Conservation (phyloP, 306 rosid genomes). For the Cucurbita pepo region DNA sequence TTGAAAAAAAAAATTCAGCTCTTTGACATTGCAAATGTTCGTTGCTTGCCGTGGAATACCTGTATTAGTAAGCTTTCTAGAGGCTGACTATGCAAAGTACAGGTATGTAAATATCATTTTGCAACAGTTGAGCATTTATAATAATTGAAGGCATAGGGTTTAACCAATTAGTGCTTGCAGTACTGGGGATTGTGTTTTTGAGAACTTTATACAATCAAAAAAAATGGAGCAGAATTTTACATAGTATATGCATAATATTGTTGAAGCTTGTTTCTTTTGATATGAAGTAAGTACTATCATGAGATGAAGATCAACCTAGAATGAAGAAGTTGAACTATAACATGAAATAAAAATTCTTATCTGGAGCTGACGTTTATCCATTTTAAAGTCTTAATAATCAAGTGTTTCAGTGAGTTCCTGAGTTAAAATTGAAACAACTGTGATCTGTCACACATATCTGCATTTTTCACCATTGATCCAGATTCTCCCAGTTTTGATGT, state of each 20-base stretch:
- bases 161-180: not conserved
- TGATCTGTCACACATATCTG: not conserved
- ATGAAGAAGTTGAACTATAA: not conserved
- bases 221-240: not conserved
- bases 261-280: not conserved
- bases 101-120: constrained; percentile 38
- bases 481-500: no score
- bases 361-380: not conserved
- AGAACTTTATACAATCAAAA: not conserved
- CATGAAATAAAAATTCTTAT: not conserved
- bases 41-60: constrained; percentile 98
- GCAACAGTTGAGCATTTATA: not conserved
- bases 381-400: not conserved
- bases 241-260: not conserved
- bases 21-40: constrained; percentile 96
- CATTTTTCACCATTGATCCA: not conserved
- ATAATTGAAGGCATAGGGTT: not conserved
- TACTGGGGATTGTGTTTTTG: not conserved
- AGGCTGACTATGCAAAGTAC: constrained; percentile 96
- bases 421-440: not conserved
- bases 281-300: not conserved
- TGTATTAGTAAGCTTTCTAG: constrained; percentile 90
- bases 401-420: not conserved
- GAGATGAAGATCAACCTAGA: not conserved
- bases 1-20: constrained; percentile 28